Conservation (phyloP, 164 flowering plant species). For the Malania oleifera region DNA sequence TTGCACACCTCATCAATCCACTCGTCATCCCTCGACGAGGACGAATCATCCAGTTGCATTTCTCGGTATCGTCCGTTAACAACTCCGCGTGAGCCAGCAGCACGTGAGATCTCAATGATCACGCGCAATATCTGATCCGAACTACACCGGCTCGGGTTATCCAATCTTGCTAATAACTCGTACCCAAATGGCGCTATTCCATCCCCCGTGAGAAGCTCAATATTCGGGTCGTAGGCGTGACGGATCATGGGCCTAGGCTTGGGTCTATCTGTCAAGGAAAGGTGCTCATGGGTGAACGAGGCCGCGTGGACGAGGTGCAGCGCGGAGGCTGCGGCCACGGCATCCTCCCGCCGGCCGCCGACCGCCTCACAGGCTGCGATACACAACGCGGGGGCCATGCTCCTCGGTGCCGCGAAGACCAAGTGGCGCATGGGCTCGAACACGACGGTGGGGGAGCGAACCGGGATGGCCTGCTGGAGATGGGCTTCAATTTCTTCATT, state of each 20-base stretch:
- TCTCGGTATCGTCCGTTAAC: constrained; percentile 34
- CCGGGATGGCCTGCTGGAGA: constrained; percentile 33
- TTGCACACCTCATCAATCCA: constrained; percentile 19
- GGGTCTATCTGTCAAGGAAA: constrained; percentile 25
- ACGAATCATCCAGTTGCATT: neutral
- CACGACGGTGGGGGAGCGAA: constrained; percentile 35
- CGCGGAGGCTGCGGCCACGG: constrained; percentile 56
- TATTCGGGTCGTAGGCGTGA: constrained; percentile 29
- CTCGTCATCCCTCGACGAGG: neutral
- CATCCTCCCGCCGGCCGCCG: constrained; percentile 48
- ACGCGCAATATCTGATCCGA: constrained; percentile 41
- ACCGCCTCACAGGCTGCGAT: constrained; percentile 62
- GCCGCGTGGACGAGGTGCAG: constrained; percentile 56
- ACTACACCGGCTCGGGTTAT: constrained; percentile 13
- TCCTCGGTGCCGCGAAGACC: constrained; percentile 46
- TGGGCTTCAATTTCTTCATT: constrained; percentile 40
- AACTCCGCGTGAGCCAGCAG: constrained; percentile 48
- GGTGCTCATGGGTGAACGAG: constrained; percentile 34
- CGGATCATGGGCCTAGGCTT: constrained; percentile 4
- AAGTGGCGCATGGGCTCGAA: constrained; percentile 58
- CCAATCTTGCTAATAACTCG: constrained; percentile 40
- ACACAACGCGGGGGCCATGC: constrained; percentile 51
- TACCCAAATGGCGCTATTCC: constrained; percentile 45
- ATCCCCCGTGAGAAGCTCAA: constrained; percentile 52
- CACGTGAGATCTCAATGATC: constrained; percentile 44